A percentile compares a stretch with the other conserved stretches of the same genome.
phyloP scores from a whole-genome alignment of 257 asterid species.

The Solanum medicagineum region DNA sequence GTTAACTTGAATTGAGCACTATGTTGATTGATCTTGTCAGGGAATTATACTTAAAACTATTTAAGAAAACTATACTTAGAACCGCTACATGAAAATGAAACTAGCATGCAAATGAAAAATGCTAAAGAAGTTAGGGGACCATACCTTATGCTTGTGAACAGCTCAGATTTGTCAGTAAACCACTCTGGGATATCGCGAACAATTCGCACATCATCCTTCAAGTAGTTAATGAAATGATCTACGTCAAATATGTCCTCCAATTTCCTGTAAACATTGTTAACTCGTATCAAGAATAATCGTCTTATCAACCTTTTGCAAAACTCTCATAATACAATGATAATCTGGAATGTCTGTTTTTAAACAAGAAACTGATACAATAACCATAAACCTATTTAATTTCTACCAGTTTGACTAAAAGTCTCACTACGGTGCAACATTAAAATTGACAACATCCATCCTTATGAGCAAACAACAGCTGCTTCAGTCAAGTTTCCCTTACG shows the following conservation, averaged over 20 bases:
- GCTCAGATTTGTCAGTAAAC: slow-evolving; percentile 98
- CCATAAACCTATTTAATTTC: neutral
- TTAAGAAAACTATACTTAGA: neutral
- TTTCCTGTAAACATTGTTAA: slow-evolving; percentile 52
- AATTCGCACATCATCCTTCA: slow-evolving; percentile 79
- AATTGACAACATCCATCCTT: neutral
- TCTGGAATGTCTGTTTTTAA: neutral
- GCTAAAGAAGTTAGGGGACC: neutral
- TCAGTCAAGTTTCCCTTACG: slow-evolving; percentile 52
- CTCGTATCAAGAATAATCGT: neutral
- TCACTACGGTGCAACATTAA: neutral
- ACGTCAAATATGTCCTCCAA: slow-evolving; percentile 97
- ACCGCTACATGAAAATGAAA: neutral
- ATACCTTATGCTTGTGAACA: slow-evolving; percentile 85
- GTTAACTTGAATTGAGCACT: neutral
- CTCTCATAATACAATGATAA: neutral
- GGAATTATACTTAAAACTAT: neutral
- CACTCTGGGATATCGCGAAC: slow-evolving; percentile 95
- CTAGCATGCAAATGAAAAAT: neutral
- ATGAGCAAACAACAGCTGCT: neutral
- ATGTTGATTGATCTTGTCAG: neutral
- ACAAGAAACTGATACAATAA: neutral
- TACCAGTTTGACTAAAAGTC: neutral
- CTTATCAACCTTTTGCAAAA: neutral
- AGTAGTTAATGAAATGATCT: slow-evolving; percentile 87